Base-by-base conservation (phyloP, 495 filamentous ascomycete species). In the Penicillium atrosanguineum region DNA sequence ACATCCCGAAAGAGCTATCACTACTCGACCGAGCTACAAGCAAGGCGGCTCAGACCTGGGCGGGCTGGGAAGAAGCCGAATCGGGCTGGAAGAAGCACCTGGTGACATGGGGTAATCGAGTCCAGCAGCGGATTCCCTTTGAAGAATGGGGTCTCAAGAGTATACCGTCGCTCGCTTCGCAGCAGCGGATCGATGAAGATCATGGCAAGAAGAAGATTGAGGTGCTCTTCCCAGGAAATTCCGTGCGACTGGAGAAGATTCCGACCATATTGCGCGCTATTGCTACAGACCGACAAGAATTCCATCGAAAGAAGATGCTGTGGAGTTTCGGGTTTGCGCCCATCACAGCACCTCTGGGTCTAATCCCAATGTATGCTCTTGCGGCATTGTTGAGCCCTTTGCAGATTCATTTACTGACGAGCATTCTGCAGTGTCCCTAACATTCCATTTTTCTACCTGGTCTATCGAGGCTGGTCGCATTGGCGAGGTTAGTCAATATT, bases 131-230 rank as follows among this genome's bases (percentile, higher is more conserved):
- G 38, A 92, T 99, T 59, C 90, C 93, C 2, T 96, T 87, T 68
- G 89, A 97, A 72, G 94, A 99, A 87, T 99, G 94, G 87, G 93
- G 90, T 0, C 74, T 98, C 44, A 97, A 97, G 72, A 93, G 90
- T 48, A 87, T 98, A 36, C 94, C 94, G 4, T 88, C 94, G 29
- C 74, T 96, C 49, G 91, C 82, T 23, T 76, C 83, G 34, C 82
- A 84, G 50, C 78, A 82, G 44, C 77, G 78, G 56, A 73, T 82
- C 41, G 79, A 86, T 48, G 83, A 87, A 61, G 60, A 83, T 15
- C 69, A 86, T 46, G 87, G 81, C 29, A 80, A 80, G 20, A 79
- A 81, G 43, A 85, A 81, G 58, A 81, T 95, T 28, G 83, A 91
- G 55, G 83, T 97, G 11, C 68, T 89, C 15, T 97, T 87, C 67